phyloP scores from a whole-genome alignment of 2,329 filamentous ascomycete species.

The Ophiocordyceps sinensis region DNA sequence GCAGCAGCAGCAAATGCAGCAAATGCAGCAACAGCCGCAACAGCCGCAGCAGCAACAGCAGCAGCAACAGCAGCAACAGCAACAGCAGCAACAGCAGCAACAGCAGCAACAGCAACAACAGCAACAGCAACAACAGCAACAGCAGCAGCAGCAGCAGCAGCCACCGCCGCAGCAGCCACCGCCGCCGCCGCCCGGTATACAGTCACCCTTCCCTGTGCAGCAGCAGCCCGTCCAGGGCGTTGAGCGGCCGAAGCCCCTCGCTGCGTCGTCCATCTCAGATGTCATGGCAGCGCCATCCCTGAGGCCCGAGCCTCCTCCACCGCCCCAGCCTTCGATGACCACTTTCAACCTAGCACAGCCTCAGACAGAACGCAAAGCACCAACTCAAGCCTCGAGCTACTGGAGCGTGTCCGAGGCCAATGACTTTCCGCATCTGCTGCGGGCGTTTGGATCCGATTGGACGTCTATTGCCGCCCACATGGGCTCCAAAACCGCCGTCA shows the following conservation, averaged over 20 bases:
- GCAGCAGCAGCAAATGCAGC: too few species aligned
- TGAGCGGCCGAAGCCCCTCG: slow-evolving; percentile 20
- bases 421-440: slow-evolving; percentile 60
- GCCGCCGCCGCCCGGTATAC: slow-evolving; percentile 13
- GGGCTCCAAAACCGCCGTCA: slow-evolving; percentile 74
- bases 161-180: slow-evolving; percentile 1
- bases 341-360: slow-evolving; percentile 35
- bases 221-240: slow-evolving; percentile 9
- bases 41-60: slow-evolving; percentile 6
- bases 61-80: slow-evolving; percentile 21
- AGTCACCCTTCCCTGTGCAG: slow-evolving; percentile 24
- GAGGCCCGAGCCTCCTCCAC: slow-evolving; percentile 35
- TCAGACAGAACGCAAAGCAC: slow-evolving; percentile 34
- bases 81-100: slow-evolving; percentile 13
- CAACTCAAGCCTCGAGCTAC: slow-evolving; percentile 59
- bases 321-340: slow-evolving; percentile 29
- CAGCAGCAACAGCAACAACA: slow-evolving; percentile 20
- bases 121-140: slow-evolving; percentile 7
- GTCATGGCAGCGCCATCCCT: slow-evolving; percentile 42
- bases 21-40: slow-evolving; percentile 8
- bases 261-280: slow-evolving; percentile 29
- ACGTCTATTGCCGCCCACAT: slow-evolving; percentile 60
- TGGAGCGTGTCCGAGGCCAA: slow-evolving; percentile 74
- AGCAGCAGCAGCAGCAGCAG: slow-evolving; percentile 22
- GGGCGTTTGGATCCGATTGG: slow-evolving; percentile 70